These are phyloP conservation scores for Salix dunnii DNA, from an alignment of 345 rosid genomes.

Conservation along the genomic window DNA sequence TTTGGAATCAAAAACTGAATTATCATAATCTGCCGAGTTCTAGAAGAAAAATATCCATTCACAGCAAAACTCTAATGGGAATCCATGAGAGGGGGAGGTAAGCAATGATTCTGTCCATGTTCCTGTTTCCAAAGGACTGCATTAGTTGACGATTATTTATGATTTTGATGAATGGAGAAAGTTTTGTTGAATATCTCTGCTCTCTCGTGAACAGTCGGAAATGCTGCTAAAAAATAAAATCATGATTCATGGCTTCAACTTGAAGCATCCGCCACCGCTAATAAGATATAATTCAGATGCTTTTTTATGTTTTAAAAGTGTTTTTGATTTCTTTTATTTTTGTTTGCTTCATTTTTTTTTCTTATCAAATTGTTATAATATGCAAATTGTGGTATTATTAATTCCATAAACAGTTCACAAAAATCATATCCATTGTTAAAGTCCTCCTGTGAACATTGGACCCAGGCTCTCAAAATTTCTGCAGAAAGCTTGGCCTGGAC, in stretches of 20 bases:
- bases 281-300: no score
- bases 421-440: background rate
- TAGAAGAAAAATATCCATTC: no score
- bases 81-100: no score
- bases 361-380: no score
- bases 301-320: no score
- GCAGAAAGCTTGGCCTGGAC: background rate
- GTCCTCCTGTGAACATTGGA: background rate
- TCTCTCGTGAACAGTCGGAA: background rate
- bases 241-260: background rate
- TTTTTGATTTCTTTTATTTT: no score
- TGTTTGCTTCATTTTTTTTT: no score
- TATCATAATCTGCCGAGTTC: no score
- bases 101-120: no score
- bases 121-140: background rate
- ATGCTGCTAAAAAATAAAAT: background rate
- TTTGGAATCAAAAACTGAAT: no score
- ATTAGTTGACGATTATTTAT: no score
- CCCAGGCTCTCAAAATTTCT: background rate
- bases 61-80: no score
- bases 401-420: background rate
- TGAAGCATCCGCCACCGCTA: background rate
- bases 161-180: background rate
- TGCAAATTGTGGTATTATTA: background rate
- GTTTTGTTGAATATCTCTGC: background rate